phyloP scores from a whole-genome alignment of 371 early-diverging fungal species.

The Mucor racemosus region DNA sequence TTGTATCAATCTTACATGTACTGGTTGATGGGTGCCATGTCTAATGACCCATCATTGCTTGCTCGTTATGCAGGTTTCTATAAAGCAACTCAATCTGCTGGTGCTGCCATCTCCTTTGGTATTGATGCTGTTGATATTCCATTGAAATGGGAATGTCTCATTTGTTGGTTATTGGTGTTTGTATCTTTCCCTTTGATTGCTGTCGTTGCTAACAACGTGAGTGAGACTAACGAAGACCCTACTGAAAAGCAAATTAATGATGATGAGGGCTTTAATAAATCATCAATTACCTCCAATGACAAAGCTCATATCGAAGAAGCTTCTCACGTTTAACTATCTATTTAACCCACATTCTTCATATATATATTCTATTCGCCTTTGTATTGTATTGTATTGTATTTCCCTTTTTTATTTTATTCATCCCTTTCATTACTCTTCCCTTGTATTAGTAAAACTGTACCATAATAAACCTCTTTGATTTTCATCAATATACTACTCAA shows the following conservation, averaged over 20 bases:
- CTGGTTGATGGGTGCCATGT: constrained; percentile 81
- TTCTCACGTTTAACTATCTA: neutral
- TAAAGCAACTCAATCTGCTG: constrained; percentile 69
- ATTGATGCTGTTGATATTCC: constrained; percentile 40
- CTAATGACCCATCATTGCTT: constrained; percentile 69
- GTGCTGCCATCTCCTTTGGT: constrained; percentile 45
- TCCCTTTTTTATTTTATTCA: neutral
- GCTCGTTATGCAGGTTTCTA: constrained; percentile 80
- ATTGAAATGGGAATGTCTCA: constrained; percentile 45
- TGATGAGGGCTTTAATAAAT: neutral
- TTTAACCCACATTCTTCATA: neutral
- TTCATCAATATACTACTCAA: too few species aligned
- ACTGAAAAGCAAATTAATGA: neutral
- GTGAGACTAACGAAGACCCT: constrained; percentile 28
- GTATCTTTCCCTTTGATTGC: constrained; percentile 43
- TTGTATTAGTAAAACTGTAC: too few species aligned
- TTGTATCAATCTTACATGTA: constrained; percentile 74
- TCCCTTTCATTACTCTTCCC: too few species aligned
- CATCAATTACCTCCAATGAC: neutral
- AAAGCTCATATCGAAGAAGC: constrained; percentile 10
- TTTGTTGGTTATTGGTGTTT: constrained; percentile 41
- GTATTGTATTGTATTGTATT: neutral
- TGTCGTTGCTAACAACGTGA: constrained; percentile 35
- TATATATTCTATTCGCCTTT: neutral
- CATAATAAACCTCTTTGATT: too few species aligned